Conservation (phyloP, 139 green algal genomes). For the Nannochloris sp. region DNA sequence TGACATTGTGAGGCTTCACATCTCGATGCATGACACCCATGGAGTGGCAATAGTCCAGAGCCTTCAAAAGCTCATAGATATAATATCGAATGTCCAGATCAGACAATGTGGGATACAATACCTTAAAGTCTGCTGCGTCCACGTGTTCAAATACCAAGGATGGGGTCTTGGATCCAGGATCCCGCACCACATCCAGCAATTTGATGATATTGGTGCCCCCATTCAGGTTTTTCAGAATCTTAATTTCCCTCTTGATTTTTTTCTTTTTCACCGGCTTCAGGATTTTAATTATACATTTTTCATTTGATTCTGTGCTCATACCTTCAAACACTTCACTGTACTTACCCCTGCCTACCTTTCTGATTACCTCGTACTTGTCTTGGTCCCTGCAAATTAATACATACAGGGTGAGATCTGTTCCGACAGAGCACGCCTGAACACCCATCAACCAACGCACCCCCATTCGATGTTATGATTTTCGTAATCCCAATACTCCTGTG, state of each 20-base stretch:
- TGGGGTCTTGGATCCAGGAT: constrained; percentile 87
- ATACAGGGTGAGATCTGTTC: neutral
- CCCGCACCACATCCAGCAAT: constrained; percentile 91
- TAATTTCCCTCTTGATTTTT: constrained; percentile 98
- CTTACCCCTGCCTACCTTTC: constrained; percentile 94
- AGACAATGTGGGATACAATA: constrained; percentile 91
- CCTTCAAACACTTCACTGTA: constrained; percentile 99
- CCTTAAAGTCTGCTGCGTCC: constrained; percentile 85
- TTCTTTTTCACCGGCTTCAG: constrained; percentile 99
- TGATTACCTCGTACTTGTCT: constrained; percentile 94
- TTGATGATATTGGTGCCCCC: constrained; percentile 96
- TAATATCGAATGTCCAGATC: constrained; percentile 98
- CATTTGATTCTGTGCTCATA: constrained; percentile 56
- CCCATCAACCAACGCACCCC: constrained; percentile 25
- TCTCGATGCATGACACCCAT: constrained; percentile 85
- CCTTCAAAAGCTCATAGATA: constrained; percentile 93
- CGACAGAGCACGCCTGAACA: constrained; percentile 21
- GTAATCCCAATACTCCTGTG: constrained; percentile 91
- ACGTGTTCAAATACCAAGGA: constrained; percentile 96
- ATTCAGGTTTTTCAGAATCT: constrained; percentile 94
- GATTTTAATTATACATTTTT: constrained; percentile 95
- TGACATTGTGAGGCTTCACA: constrained; percentile 84
- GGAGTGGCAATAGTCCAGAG: constrained; percentile 92
- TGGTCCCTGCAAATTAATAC: constrained; percentile 29
- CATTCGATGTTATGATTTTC: constrained; percentile 74